These are phyloP conservation scores for Fagopyrum homotropicum DNA, from an alignment of 148 eudicot species.

Conservation along the genomic window DNA sequence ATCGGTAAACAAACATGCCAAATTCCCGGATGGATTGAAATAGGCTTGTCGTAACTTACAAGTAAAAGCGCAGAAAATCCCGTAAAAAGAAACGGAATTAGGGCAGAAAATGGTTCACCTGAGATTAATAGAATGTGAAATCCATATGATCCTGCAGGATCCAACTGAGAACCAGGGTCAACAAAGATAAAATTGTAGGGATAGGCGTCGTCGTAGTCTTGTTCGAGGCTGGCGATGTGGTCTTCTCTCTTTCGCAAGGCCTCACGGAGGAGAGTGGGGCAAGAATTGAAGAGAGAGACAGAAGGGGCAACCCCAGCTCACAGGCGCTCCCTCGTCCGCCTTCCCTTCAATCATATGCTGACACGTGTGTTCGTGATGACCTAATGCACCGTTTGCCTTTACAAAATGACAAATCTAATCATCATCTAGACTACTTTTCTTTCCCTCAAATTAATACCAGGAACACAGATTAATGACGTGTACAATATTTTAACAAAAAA, in stretches of 20 bases:
- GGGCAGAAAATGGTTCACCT: neutral
- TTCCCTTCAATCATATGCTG: neutral
- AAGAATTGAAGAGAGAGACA: neutral
- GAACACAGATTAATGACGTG: too few species aligned
- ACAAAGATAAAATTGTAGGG: neutral
- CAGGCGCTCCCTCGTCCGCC: neutral
- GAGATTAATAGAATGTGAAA: neutral
- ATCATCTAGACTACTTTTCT: neutral
- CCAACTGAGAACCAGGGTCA: neutral
- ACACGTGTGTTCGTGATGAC: neutral
- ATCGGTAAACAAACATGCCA: neutral
- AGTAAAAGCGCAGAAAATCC: neutral
- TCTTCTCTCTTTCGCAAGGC: neutral
- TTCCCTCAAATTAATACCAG: neutral
- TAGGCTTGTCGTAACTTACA: neutral
- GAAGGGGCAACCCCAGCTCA: neutral
- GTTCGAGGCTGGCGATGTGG: neutral
- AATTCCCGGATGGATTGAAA: neutral
- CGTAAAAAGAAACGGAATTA: neutral
- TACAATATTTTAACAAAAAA: too few species aligned
- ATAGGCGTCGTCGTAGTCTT: neutral
- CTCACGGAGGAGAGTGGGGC: slow-evolving; percentile 10
- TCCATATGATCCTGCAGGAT: neutral
- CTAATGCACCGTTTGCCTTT: neutral
- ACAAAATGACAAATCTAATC: slow-evolving; percentile 3